Conservation (phyloP, 2,329 filamentous ascomycete genomes). For the Cladorrhinum sp. region DNA sequence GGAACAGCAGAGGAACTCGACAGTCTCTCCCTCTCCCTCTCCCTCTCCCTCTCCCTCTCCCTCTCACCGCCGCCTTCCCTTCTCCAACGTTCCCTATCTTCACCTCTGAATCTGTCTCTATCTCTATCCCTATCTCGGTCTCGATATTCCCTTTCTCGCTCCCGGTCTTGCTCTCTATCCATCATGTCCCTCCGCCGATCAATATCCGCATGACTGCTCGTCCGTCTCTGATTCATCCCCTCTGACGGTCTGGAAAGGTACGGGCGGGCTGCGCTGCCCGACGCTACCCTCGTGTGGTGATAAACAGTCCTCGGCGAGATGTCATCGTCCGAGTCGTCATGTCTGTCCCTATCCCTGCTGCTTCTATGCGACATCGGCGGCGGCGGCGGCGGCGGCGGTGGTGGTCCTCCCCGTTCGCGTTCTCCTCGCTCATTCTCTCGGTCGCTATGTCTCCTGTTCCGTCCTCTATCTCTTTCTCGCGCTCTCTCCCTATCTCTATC, state of each 20-base stretch:
- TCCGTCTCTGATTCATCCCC: constrained; percentile 36
- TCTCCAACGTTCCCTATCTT: constrained; percentile 19
- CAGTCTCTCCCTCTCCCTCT: not conserved
- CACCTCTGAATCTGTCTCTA: constrained; percentile 30
- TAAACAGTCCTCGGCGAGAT: constrained; percentile 17
- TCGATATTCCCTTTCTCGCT: constrained; percentile 30
- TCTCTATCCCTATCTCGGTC: constrained; percentile 17
- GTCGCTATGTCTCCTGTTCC: constrained; percentile 22
- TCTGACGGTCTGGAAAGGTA: constrained; percentile 40
- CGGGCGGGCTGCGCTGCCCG: constrained; percentile 24
- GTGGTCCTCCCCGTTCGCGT: constrained; percentile 7
- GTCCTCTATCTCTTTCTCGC: constrained; percentile 28
- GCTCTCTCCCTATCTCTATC: constrained; percentile 30
- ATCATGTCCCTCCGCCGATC: constrained; percentile 36
- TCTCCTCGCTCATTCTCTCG: constrained; percentile 28
- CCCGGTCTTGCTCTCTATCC: constrained; percentile 27
- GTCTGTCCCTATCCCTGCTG: constrained; percentile 21
- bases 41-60: constrained; percentile 11
- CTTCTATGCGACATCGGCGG: not conserved
- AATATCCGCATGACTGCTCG: constrained; percentile 50
- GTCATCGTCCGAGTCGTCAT: constrained; percentile 28
- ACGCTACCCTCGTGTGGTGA: constrained; percentile 31
- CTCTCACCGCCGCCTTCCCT: constrained; percentile 10
- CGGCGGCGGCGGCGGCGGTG: not conserved
- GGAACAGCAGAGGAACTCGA: not conserved